Evolutionary conservation across 768 basidiomycete species (phyloP), one percentile per base, ranked within the genome.

Genomic region (Symmetrospora coprosmae): DNA sequence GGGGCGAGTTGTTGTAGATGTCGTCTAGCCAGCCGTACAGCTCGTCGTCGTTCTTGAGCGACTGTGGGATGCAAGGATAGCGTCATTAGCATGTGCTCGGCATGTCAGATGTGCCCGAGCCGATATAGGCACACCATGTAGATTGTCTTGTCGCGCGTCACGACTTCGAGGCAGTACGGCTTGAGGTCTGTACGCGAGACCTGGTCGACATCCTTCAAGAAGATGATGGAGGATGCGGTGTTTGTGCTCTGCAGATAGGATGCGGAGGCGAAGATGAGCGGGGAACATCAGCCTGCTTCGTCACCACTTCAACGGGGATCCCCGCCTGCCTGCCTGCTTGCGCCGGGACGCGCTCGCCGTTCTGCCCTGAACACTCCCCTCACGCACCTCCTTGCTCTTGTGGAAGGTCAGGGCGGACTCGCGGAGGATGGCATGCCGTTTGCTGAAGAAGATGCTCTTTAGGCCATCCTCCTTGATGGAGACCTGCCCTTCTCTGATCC

Each of bases 11-110:
- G 4, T 81, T 81, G 74, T 97, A 96, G 62, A 99, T 84, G 71
- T 94, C 91, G 70, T 99, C 92, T 72, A 91, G 86, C 91, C 91
- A 97, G 17, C 83, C 83, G 68, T 99, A 99, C n/a, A 99, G 78
- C 69, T 99, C 92, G 66, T 91, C 88, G 70, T 99, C 91, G 65
- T 78, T 86, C 75, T 91, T 94, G 64, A 94, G 76, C 1, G 87
- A 81, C 64, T 67, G 61, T 21, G 27, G 21, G 30, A 37, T 6
- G 38, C 46, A 28, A 27, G 46, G 2, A 21, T 14, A 16, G 27
- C 25, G 37, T 31, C 33, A 60, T 17, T 8, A n/a, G n/a, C 6
- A 21, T 48, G 35, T 9, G 58, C 39, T 27, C n/a, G 21, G 8
- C 48, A 27, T 38, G 6, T 31, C 6, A 7, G 48, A 25, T 33